Evolutionary conservation across 2,329 filamentous ascomycete species (phyloP), one percentile per base, ranked within the genome.

Genomic region (Scedosporium aurantiacum): DNA sequence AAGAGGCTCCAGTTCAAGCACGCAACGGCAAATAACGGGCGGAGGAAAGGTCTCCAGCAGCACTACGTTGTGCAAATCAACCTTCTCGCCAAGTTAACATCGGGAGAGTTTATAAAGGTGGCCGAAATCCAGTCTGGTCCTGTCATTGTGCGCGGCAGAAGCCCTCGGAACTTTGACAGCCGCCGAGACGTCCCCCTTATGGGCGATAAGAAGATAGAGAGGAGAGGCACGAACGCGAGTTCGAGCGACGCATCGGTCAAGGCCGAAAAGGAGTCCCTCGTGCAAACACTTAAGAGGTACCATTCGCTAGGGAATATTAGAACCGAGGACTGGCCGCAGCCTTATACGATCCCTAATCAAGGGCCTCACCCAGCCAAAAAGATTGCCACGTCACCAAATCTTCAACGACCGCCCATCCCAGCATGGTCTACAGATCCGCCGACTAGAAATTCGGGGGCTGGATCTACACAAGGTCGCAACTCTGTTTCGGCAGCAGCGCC

Each of bases 1-100:
- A 97, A 96, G 73, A 81, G 93, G 60, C 76, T 97, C 62, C 93
- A 97, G 72, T 97, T 97, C 73, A 90, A 96, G 69, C 94, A 96
- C 67, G 93, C 93, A 1, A 97, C 93, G 0, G 93, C 93, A 58
- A 97, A 97, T 72, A 97, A 97, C 70, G 93, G 93, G 12, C 84
- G 93, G 60, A 83, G 93, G 66, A 97, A 97, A 74, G 93, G 96
- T 65, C 77, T 97, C 56, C 93, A 97, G 71, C 93, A 97, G 72
- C 92, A 97, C 72, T 97, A 97, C 71, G 82, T 95, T 1, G 89
- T 97, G 57, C 87, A 90, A 63, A 85, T 97, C 63, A 91, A 87
- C 72, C 81, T 97, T 8, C 77, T 94, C 43, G 91, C 89, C 21
- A 93, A 89, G 60, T 77, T 90, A n/a, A 78, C 82, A 60, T 75